Evolutionary conservation across 257 asterid species (phyloP).

Genomic region (Cinchona pubescens): DNA sequence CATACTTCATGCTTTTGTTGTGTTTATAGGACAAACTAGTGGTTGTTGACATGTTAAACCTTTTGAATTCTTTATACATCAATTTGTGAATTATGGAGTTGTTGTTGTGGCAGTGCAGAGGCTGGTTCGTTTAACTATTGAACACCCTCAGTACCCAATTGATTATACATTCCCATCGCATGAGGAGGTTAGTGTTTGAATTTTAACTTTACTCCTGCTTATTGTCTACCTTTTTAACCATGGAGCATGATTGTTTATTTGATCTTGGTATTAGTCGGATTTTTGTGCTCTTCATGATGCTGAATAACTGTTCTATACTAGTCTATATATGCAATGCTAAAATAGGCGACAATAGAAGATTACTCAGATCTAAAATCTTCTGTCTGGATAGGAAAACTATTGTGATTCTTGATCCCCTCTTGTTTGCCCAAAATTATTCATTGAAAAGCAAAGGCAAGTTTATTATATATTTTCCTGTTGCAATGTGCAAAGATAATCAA

Average conservation of each 20-base stretch:
- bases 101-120: constrained; percentile 56
- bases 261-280: background rate
- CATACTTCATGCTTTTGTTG: background rate
- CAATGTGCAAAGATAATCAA: background rate
- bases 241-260: background rate
- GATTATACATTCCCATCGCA: constrained; percentile 85
- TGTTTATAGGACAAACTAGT: background rate
- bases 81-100: constrained; percentile 17
- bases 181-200: constrained; percentile 53
- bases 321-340: background rate
- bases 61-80: background rate
- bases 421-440: background rate
- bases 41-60: background rate
- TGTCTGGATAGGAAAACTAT: too few relatives aligned
- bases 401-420: background rate
- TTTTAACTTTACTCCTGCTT: background rate
- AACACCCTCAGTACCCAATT: constrained; percentile 66
- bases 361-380: background rate
- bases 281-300: background rate
- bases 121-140: constrained; percentile 69
- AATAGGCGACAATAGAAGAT: background rate
- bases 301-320: background rate
- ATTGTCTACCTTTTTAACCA: background rate
- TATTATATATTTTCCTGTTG: background rate
- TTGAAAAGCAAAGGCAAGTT: background rate